Conservation (phyloP, 306 rosid genomes). For the Oxytropis ochrocephala region DNA sequence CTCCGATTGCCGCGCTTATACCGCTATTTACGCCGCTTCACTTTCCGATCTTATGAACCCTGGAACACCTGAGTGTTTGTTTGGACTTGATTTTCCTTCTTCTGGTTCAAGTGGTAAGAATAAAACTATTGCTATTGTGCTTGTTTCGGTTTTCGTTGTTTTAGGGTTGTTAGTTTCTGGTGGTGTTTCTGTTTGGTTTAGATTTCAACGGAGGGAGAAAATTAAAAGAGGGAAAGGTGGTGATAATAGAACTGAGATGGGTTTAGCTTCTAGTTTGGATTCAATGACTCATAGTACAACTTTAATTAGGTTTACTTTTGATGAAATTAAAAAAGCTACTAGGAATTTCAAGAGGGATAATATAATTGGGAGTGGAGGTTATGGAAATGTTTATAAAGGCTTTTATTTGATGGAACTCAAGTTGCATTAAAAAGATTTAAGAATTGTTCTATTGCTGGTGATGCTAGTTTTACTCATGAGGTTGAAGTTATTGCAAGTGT, state of each 20-base stretch:
- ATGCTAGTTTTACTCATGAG: slow-evolving; percentile 69
- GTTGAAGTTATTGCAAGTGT: slow-evolving; percentile 93
- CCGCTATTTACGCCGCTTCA: slow-evolving; percentile 64
- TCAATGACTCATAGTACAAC: slow-evolving; percentile 65
- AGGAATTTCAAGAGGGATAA: slow-evolving; percentile 63
- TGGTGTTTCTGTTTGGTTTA: slow-evolving; percentile 31
- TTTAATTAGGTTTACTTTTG: slow-evolving; percentile 62
- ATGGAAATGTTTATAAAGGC: slow-evolving; percentile 91
- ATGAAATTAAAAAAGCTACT: slow-evolving; percentile 67
- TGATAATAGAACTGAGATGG: slow-evolving; percentile 23
- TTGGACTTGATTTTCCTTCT: slow-evolving; percentile 26
- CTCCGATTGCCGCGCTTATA: slow-evolving; percentile 46
- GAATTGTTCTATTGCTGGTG: slow-evolving; percentile 89
- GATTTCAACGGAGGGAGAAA: slow-evolving; percentile 9
- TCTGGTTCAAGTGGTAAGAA: slow-evolving; percentile 15
- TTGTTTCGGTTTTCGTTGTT: slow-evolving; percentile 28
- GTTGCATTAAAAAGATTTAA: slow-evolving; percentile 91
- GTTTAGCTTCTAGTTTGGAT: slow-evolving; percentile 47
- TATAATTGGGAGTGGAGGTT: slow-evolving; percentile 86
- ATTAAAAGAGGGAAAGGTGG: not conserved
- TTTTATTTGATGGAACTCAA: slow-evolving; percentile 56
- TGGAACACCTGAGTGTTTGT: slow-evolving; percentile 61
- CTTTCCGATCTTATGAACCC: slow-evolving; percentile 38
- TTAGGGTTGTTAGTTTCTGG: slow-evolving; percentile 18
- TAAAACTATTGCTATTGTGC: slow-evolving; percentile 20